Percentiles rank a stretch among this genome's conserved stretches.
Conservation (phyloP, 129 eudicot species). For the Dittrichia graveolens region DNA sequence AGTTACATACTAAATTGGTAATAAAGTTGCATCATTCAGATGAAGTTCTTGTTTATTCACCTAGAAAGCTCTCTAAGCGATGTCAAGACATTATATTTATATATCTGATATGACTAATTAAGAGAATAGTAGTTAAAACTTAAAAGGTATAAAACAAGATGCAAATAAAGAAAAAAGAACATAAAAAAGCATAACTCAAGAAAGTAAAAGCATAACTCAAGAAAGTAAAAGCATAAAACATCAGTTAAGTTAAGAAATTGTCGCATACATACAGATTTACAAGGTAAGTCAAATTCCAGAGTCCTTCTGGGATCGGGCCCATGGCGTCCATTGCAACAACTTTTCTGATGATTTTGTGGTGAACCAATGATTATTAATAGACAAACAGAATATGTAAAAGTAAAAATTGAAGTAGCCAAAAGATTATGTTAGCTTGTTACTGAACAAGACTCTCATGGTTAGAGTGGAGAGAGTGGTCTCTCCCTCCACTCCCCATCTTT, state of each 20-base stretch:
- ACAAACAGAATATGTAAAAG: neutral
- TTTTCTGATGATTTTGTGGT: constrained; percentile 42
- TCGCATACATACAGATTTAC: constrained; percentile 52
- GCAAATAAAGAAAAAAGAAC: no score
- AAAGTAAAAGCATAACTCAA: no score
- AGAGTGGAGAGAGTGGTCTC: neutral
- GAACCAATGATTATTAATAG: neutral
- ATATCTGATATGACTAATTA: no score
- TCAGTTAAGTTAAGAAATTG: no score
- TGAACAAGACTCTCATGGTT: neutral
- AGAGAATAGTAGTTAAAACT: no score
- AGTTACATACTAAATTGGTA: neutral
- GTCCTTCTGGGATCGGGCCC: constrained; percentile 60
- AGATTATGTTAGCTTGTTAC: neutral
- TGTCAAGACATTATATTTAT: no score
- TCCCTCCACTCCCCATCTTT: neutral
- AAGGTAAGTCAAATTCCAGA: constrained; percentile 65
- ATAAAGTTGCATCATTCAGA: no score
- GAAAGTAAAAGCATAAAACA: no score
- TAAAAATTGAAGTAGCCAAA: neutral
- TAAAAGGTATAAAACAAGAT: no score
- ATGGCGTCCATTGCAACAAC: constrained; percentile 40
- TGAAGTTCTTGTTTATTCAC: no score
- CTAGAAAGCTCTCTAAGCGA: no score
- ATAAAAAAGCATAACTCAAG: no score